These are phyloP conservation scores for Alliaria petiolata DNA, from an alignment of 345 rosid genomes.

Conservation along the genomic window DNA sequence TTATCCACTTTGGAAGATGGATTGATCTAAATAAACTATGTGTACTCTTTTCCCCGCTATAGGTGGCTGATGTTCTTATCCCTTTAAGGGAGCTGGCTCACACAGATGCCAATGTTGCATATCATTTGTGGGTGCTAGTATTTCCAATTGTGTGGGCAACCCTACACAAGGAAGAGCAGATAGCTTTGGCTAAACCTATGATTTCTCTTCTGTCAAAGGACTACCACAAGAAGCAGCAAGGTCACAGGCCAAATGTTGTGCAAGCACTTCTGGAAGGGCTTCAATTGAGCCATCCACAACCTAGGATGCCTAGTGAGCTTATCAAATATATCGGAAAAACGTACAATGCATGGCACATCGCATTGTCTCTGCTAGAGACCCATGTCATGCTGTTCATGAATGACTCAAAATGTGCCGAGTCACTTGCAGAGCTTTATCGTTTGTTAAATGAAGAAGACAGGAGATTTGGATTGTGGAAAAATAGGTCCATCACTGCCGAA, in stretches of 20 bases:
- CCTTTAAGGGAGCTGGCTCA: constrained; percentile 94
- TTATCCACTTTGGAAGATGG: neutral
- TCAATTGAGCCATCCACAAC: constrained; percentile 98
- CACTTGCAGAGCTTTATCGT: constrained; percentile 91
- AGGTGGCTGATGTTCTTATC: constrained; percentile 82
- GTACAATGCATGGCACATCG: constrained; percentile 97
- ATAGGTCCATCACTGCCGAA: constrained; percentile 82
- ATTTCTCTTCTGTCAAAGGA: constrained; percentile 74
- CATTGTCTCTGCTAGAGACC: constrained; percentile 86
- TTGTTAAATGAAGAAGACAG: constrained; percentile 94
- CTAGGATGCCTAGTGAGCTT: constrained; percentile 96
- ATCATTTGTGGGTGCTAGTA: constrained; percentile 94
- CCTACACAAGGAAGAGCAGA: constrained; percentile 79
- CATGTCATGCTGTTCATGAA: constrained; percentile 84
- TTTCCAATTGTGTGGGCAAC: constrained; percentile 98
- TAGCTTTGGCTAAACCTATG: constrained; percentile 85
- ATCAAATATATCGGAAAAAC: constrained; percentile 95
- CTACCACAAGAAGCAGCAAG: constrained; percentile 96
- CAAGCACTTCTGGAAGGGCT: constrained; percentile 98
- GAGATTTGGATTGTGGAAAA: constrained; percentile 98
- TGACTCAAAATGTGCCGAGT: constrained; percentile 92
- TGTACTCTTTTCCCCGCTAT: constrained; percentile 41
- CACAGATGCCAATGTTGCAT: constrained; percentile 89
- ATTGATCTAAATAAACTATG: constrained; percentile 37
- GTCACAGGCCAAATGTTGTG: constrained; percentile 90